These are phyloP conservation scores for Magnolia kwangsiensis DNA, from an alignment of 164 flowering plant genomes.

Conservation along the genomic window DNA sequence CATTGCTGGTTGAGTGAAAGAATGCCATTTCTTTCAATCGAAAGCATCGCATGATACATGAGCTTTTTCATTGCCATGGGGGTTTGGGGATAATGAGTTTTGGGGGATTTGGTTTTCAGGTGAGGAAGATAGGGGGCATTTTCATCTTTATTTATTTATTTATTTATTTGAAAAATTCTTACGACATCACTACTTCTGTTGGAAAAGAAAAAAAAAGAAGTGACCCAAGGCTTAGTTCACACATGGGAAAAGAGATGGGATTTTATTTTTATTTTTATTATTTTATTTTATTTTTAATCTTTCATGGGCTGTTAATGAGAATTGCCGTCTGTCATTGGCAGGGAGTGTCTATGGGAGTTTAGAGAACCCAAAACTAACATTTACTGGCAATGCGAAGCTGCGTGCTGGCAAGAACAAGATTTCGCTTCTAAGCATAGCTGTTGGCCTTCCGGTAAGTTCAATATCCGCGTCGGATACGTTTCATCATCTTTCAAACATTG, in stretches of 20 bases:
- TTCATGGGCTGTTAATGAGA: neutral
- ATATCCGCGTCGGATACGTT: slow-evolving; percentile 11
- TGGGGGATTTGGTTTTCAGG: no score
- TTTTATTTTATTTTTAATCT: neutral
- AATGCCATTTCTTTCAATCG: no score
- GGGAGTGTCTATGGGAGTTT: slow-evolving; percentile 76
- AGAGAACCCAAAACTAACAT: slow-evolving; percentile 64
- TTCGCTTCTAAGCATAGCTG: slow-evolving; percentile 72
- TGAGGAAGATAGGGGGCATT: no score
- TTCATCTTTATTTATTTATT: no score
- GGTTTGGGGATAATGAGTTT: no score
- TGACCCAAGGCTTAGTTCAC: neutral
- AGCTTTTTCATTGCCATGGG: no score
- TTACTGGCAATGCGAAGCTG: slow-evolving; percentile 48
- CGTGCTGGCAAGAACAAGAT: slow-evolving; percentile 76
- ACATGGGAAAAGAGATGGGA: no score
- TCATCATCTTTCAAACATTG: neutral
- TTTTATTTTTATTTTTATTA: neutral
- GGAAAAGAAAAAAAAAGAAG: neutral
- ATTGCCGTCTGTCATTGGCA: slow-evolving; percentile 21
- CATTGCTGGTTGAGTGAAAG: no score
- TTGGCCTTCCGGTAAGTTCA: slow-evolving; percentile 84
- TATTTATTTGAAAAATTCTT: no score
- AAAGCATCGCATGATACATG: no score
- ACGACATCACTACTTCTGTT: no score